These are phyloP conservation scores for Candida peoriensis DNA, from an alignment of 805 yeast species.

Conservation along the genomic window DNA sequence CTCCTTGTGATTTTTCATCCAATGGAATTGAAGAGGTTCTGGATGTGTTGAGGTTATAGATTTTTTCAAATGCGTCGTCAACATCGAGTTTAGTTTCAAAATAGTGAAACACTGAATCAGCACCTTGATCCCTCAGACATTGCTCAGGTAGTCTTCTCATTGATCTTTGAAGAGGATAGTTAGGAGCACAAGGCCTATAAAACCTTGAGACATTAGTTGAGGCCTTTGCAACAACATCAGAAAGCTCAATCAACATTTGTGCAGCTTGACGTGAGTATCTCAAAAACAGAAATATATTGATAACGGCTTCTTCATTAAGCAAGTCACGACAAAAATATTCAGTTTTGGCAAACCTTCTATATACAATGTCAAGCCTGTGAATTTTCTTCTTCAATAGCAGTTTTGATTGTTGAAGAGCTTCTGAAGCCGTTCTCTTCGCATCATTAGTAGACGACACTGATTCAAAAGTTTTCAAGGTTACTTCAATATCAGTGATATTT, in stretches of 20 bases:
- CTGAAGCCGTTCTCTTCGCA: background rate
- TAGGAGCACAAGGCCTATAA: constrained; percentile 23
- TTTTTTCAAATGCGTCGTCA: constrained; percentile 39
- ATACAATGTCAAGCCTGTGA: constrained; percentile 28
- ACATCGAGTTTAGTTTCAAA: constrained; percentile 39
- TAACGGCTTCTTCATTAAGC: constrained; percentile 29
- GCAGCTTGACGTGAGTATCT: constrained; percentile 38
- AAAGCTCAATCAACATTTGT: constrained; percentile 26
- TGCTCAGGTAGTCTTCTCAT: constrained; percentile 36
- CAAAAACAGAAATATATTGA: constrained; percentile 34
- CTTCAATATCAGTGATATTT: constrained; percentile 22
- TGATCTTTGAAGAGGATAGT: constrained; percentile 36
- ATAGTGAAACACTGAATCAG: constrained; percentile 37
- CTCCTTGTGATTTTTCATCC: constrained; percentile 3
- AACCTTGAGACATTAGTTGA: constrained; percentile 3
- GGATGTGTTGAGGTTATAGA: constrained; percentile 41
- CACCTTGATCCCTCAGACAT: constrained; percentile 43
- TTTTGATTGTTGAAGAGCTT: constrained; percentile 13
- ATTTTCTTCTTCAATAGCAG: constrained; percentile 26
- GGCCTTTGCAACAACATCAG: constrained; percentile 17
- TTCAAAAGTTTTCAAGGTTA: background rate
- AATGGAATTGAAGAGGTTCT: constrained; percentile 18
- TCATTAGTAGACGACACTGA: background rate
- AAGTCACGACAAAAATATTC: constrained; percentile 32
- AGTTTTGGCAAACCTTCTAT: constrained; percentile 31